Evolutionary conservation across 192 early-diverging fungal species (phyloP), one percentile per base, ranked within the genome.

Genomic region (Oehlia diaphana): DNA sequence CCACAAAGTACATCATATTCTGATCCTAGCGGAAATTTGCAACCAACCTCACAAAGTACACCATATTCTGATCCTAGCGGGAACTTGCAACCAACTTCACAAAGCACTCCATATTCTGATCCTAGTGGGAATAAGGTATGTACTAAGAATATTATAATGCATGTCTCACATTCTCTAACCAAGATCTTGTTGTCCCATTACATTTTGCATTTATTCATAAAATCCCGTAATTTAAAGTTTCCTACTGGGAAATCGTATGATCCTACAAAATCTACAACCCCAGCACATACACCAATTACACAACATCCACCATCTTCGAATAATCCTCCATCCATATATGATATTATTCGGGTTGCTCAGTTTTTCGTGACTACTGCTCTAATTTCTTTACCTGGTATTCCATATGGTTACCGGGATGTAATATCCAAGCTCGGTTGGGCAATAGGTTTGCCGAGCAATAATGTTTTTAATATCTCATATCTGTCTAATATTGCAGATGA

Each of bases 321-420:
- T 53, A 28, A 33, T 0, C 7, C 53, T 7, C 62, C 62, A 37
- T 76, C 74, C 10, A 14, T 76, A 64, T 76, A 76, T 44, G 74
- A 76, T 44, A 63, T 76, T 10, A 63, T 76, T 23, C 74, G 61
- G 13, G 37, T 62, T n/a, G 61, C 37, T 39, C 74, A 76, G 9
- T 76, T 76, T 63, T 63, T 76, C 35, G 39, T 76, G 39, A 76
- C 74, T n/a, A 42, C 61, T 13, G 74, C 62, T 26, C 23, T 76
- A 63, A 21, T 76, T 64, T 64, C 74, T 64, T 23, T 76, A 31
- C 6, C 35, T 49, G 14, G 42, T n/a, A 62, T 76, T 64, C 21
- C 61, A 23, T 31, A 23, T 9, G 31, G 21, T 42, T 76, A 76
- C 7, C 62, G 62, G 37, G 44, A 76, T 42, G 62, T 76, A 2